Evolutionary conservation across 2,329 filamentous ascomycete species (phyloP), one percentile per base, ranked within the genome.

Genomic region (Claviceps digitariae): DNA sequence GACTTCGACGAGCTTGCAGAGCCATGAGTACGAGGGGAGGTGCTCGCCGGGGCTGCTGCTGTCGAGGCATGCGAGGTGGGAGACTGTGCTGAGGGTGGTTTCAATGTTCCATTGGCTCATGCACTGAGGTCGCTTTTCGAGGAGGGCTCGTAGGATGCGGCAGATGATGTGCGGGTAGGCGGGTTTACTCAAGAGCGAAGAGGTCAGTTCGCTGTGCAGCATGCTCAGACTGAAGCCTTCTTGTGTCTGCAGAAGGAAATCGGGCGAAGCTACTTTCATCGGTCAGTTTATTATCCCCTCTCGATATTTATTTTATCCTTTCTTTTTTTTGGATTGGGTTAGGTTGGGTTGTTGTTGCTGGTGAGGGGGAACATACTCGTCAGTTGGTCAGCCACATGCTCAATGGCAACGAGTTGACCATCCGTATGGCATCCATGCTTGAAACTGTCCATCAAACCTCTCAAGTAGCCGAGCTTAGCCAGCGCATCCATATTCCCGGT

Each of bases 71-170:
- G 56, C 62, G 59, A 73, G 48, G 67, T 65, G 50, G 60, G 66
- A 56, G 62, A 79, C 69, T 5, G 68, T 71, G 58, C 69, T 71
- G 41, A 82, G 63, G 4, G 76, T 78, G 29, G 69, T 58, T 55
- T 82, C 79, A 23, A 81, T 69, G 57, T 79, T 81, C 73, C 77
- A 80, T 59, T 82, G 79, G 6, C 70, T 73, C 71, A 81, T 77
- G 43, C 69, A 68, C 20, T 68, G 69, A 0, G 74, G 68, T 45
- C 73, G 73, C 57, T 71, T 72, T 56, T 79, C 76, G 25, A 82
- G 69, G 9, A 82, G 66, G 2, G 68, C 64, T 27, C 67, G 64
- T 13, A 76, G 62, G 10, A 70, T 68, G 38, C 72, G 69, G 46
- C 73, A 71, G 8, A 71, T 61, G 12, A 71, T 66, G 23, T 63